A percentile compares a stretch with the other conserved stretches of the same genome.
These are phyloP conservation scores for Trametes cubensis DNA, from an alignment of 768 basidiomycete species.

Conservation along the genomic window DNA sequence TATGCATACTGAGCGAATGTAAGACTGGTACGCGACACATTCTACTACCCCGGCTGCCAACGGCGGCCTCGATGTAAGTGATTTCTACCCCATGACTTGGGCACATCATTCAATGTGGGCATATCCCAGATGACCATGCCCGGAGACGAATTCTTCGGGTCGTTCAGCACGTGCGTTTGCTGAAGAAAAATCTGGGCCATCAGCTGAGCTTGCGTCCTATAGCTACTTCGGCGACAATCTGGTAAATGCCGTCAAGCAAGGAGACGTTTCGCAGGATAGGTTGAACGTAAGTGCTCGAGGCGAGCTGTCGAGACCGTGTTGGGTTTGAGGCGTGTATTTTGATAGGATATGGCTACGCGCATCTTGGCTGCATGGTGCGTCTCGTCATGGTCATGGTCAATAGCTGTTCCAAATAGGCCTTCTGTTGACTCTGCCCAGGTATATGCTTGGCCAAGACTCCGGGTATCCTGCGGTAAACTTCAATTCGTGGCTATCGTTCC, in stretches of 20 bases:
- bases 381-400: constrained; percentile 4
- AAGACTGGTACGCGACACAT: constrained; percentile 70
- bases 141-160: constrained; percentile 48
- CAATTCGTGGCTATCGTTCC: constrained; percentile 46
- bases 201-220: constrained; percentile 10
- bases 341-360: constrained; percentile 67
- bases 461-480: constrained; percentile 62
- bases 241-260: constrained; percentile 59
- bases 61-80: constrained; percentile 60
- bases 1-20: constrained; percentile 26
- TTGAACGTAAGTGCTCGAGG: constrained; percentile 41
- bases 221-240: constrained; percentile 65
- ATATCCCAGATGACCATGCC: constrained; percentile 68
- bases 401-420: neutral
- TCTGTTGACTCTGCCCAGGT: constrained; percentile 30
- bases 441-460: constrained; percentile 54
- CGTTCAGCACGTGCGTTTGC: constrained; percentile 23
- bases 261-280: constrained; percentile 57
- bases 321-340: too few species aligned
- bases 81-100: too few species aligned
- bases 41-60: constrained; percentile 58
- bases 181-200: neutral
- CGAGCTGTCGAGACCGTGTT: neutral
- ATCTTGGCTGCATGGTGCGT: constrained; percentile 61
- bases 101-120: too few species aligned